A percentile compares a stretch with the other conserved stretches of the same genome.
Conservation (phyloP, 108 stramenopile genomes). For the Pseudonitzschia multistriata region DNA sequence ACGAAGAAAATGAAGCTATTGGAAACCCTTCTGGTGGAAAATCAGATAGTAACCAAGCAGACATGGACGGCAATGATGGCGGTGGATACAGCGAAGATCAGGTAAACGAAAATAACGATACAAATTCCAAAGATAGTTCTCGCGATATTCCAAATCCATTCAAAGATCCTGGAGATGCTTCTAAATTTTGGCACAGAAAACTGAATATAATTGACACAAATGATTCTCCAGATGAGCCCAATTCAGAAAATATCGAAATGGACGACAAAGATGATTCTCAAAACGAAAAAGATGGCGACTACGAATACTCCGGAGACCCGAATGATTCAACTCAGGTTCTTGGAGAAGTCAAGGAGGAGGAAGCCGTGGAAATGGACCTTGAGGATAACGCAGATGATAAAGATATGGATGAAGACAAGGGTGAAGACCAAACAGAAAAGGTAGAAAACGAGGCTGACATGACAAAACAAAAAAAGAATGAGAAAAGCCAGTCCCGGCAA, state of each 20-base stretch:
- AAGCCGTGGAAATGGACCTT: constrained; percentile 44
- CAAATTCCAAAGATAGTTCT: constrained; percentile 13
- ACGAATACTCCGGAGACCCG: constrained; percentile 70
- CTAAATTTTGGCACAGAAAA: constrained; percentile 79
- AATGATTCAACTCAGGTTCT: constrained; percentile 76
- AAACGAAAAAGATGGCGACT: constrained; percentile 53
- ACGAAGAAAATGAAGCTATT: constrained; percentile 36
- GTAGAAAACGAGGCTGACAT: constrained; percentile 17
- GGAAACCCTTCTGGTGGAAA: constrained; percentile 21
- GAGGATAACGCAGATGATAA: constrained; percentile 49
- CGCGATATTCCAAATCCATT: constrained; percentile 83
- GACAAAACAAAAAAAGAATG: not conserved
- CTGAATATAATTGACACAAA: constrained; percentile 56
- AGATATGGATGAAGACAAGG: constrained; percentile 36
- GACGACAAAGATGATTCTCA: constrained; percentile 30
- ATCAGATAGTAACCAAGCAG: constrained; percentile 16
- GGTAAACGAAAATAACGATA: constrained; percentile 24
- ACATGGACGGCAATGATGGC: constrained; percentile 24
- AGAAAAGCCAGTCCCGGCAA: not conserved
- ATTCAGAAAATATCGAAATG: constrained; percentile 38
- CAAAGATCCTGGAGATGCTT: constrained; percentile 78
- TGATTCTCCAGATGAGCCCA: constrained; percentile 26
- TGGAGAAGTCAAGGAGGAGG: constrained; percentile 54
- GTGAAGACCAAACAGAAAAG: constrained; percentile 26
- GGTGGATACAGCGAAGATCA: constrained; percentile 33